These are phyloP conservation scores for Dactylellina drechsleri DNA, from an alignment of 2,329 filamentous ascomycete species.

Conservation along the genomic window DNA sequence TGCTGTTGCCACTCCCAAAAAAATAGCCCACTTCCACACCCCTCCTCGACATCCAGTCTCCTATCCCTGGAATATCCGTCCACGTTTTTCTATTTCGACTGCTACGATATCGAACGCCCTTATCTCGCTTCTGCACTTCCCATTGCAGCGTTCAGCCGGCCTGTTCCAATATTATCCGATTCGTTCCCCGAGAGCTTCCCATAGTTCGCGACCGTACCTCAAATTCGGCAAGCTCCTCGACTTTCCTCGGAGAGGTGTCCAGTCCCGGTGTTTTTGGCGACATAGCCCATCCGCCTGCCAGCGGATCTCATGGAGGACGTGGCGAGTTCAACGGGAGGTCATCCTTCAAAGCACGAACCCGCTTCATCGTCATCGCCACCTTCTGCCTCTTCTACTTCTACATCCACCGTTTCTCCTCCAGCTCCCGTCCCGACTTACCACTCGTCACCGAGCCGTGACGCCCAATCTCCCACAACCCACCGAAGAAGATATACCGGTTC, in stretches of 20 bases:
- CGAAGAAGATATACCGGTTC: constrained; percentile 48
- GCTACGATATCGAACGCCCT: constrained; percentile 20
- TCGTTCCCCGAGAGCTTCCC: constrained; percentile 18
- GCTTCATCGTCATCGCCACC: not conserved
- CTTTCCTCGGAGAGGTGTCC: constrained; percentile 10
- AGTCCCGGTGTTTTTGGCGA: constrained; percentile 34
- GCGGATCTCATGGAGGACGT: constrained; percentile 55
- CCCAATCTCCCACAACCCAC: constrained; percentile 48
- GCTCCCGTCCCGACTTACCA: constrained; percentile 21
- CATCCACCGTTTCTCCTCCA: constrained; percentile 28
- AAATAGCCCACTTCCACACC: not conserved
- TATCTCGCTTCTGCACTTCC: constrained; percentile 22
- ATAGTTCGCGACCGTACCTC: constrained; percentile 19
- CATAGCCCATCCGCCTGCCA: constrained; percentile 48
- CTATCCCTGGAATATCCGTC: not conserved
- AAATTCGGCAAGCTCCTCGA: constrained; percentile 27
- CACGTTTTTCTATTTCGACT: not conserved
- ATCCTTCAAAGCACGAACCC: constrained; percentile 40
- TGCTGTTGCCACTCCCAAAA: not conserved
- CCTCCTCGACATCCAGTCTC: not conserved
- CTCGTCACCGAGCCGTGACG: constrained; percentile 26
- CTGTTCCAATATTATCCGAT: constrained; percentile 10
- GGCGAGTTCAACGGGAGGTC: constrained; percentile 47
- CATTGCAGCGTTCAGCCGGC: constrained; percentile 31
- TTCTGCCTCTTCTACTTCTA: constrained; percentile 14